Evolutionary conservation across 768 basidiomycete genomes (phyloP).

Genomic region (Mycena rosella): DNA sequence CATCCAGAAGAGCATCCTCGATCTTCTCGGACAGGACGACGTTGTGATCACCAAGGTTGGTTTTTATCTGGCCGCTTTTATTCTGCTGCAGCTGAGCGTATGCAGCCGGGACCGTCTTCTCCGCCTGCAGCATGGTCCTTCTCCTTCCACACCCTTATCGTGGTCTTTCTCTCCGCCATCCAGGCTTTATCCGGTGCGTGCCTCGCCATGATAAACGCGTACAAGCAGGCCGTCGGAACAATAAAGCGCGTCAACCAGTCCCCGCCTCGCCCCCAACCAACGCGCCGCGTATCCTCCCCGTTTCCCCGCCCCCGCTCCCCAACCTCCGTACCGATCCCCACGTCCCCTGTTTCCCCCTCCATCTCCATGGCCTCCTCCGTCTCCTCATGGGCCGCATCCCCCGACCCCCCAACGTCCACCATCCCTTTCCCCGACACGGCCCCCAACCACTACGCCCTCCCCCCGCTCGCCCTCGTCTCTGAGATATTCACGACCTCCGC

Average conservation of each 20-base stretch:
- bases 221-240: slow-evolving; percentile 73
- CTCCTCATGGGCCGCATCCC: slow-evolving; percentile 28
- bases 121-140: slow-evolving; percentile 44
- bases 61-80: not conserved
- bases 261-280: slow-evolving; percentile 17
- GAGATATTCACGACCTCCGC: slow-evolving; percentile 63
- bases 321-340: slow-evolving; percentile 18
- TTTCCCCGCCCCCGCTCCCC: slow-evolving; percentile 34
- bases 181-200: slow-evolving; percentile 79
- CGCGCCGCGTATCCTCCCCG: slow-evolving; percentile 24
- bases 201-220: slow-evolving; percentile 75
- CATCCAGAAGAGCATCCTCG: slow-evolving; percentile 77
- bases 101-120: slow-evolving; percentile 43
- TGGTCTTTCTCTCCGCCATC: slow-evolving; percentile 80
- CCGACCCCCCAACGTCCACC: slow-evolving; percentile 32
- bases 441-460: slow-evolving; percentile 53
- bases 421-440: slow-evolving; percentile 12
- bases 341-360: slow-evolving; percentile 25
- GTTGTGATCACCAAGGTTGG: slow-evolving; percentile 48
- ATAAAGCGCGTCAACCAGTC: slow-evolving; percentile 75
- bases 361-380: slow-evolving; percentile 34
- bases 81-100: slow-evolving; percentile 27
- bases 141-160: slow-evolving; percentile 63
- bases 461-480: slow-evolving; percentile 59
- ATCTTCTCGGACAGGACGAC: slow-evolving; percentile 67